Evolutionary conservation across 805 yeast species (phyloP).

Genomic region (Candida verbasci): DNA sequence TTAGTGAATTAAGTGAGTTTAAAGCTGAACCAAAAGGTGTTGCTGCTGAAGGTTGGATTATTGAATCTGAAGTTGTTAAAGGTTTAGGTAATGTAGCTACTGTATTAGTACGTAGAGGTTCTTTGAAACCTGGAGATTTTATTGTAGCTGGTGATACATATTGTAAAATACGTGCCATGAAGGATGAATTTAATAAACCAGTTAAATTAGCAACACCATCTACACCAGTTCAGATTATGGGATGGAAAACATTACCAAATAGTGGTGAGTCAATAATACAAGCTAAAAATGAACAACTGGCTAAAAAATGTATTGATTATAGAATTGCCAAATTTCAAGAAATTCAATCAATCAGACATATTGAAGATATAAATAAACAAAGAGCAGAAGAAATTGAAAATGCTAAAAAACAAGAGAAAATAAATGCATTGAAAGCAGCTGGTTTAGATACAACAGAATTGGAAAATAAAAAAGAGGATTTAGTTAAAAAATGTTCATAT

Average conservation of each 20-base stretch:
- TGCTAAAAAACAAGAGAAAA: constrained; percentile 47
- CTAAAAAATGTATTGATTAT: constrained; percentile 69
- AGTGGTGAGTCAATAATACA: constrained; percentile 85
- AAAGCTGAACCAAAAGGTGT: constrained; percentile 51
- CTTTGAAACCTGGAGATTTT: constrained; percentile 63
- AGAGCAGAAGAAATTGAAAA: constrained; percentile 53
- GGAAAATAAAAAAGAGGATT: constrained; percentile 23
- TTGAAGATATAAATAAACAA: constrained; percentile 66
- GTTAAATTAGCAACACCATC: constrained; percentile 75
- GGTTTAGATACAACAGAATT: constrained; percentile 55
- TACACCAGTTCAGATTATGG: constrained; percentile 84
- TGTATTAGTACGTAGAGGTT: constrained; percentile 75
- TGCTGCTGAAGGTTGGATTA: constrained; percentile 78
- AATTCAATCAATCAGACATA: constrained; percentile 56
- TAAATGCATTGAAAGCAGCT: constrained; percentile 53
- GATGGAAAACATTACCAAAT: constrained; percentile 91
- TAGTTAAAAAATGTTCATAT: constrained; percentile 42
- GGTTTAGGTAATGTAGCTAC: constrained; percentile 88
- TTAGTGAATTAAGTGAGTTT: constrained; percentile 79
- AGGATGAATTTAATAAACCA: constrained; percentile 64
- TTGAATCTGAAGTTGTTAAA: constrained; percentile 78
- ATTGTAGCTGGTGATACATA: constrained; percentile 83
- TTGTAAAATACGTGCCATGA: constrained; percentile 78
- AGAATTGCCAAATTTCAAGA: constrained; percentile 52
- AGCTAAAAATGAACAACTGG: constrained; percentile 67